Base-by-base conservation (phyloP, 2,329 filamentous ascomycete genomes). In the Fusarium multiceps region DNA sequence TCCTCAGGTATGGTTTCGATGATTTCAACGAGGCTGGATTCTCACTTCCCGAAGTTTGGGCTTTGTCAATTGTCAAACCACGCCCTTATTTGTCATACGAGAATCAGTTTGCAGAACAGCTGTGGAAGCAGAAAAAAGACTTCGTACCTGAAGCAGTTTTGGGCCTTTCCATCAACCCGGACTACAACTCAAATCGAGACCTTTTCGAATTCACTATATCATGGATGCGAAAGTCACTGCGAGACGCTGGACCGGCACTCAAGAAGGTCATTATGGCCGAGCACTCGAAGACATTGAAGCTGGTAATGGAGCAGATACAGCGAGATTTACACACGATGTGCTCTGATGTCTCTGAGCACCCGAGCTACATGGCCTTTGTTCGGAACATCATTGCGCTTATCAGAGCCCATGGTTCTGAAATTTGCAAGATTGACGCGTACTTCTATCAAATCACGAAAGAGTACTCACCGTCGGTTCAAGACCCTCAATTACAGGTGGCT, bases 401-500 rank as follows among this genome's bases (percentile, higher is more conserved):
- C 71, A 83, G 84, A 73, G 84, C 85, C 1, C 82, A 89, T 69
- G 85, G 82, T 7, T 78, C 82, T 25, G 86, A 87, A 48, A 82
- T 89, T 40, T 87, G 86, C 74, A 76, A 80, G 1, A 79, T 89
- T 6, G 86, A 89, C 70, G 75, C 79, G 3, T 89, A 86, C 74
- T 89, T 86, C 76, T 87, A 85, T 62, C 84, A 87, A 62, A 85
- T 87, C 70, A 87, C 82, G 73, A 81, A 79, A 40, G 86, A 87
- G 59, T 89, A 88, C 75, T 85, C 83, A 5, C 87, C 87, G 4
- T 83, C 87, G 1, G 73, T 78, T 14, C 82, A 88, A 57, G 87
- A 89, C 47, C 87, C 87, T 4, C 82, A 86, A 40, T 80, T 89
- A 7, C 87, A 88, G 63, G 82, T 85, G 25, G 87, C 87, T 6